Evolutionary conservation across 1,139 yeast species (phyloP), one percentile per base, ranked within the genome.

Genomic region (Saccharomycopsis crataegensis): DNA sequence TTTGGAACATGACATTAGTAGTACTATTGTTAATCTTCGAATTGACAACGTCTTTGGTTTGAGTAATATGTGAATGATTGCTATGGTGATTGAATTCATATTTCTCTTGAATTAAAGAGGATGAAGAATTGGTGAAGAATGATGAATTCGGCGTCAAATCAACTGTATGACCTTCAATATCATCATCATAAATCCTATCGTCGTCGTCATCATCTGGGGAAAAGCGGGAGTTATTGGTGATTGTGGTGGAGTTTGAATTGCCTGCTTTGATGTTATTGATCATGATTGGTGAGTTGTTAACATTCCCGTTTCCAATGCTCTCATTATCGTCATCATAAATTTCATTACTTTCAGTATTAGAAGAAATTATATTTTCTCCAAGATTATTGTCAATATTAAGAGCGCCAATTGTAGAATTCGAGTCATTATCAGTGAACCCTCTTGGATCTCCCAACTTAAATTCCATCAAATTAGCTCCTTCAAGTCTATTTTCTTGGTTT

Each of bases 61-160:
- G 47, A 4, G 5, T 9, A 12, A 16, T 6, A 22, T 22, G 28
- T 2, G 28, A 22, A 22, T 22, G 28, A 4, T 22, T 22, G 4
- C 28, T 22, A 22, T 22, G 28, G 28, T 22, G 28, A 11, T 44
- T 44, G 8, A 22, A 9, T 8, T 42, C 36, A 22, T 22, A 22
- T 31, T 41, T 49, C 4, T 51, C 47, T n/a, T 52, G 47, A 22
- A 43, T 36, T n/a, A 52, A 36, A 6, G 55, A 52, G 17, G 52
- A 48, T 11, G 52, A 43, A n/a, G 49, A 45, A 31, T 38, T 48
- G 6, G 55, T 52, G 22, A 50, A 46, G 48, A 49, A 52, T 22
- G 52, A 43, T 8, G 52, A 48, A 42, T 52, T 44, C 32, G 55
- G 55, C 8, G 55, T 48, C 28, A 44, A 14, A 11, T 48, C 47